Evolutionary conservation across 805 yeast genomes (phyloP).

Genomic region (Candida odintsovae): DNA sequence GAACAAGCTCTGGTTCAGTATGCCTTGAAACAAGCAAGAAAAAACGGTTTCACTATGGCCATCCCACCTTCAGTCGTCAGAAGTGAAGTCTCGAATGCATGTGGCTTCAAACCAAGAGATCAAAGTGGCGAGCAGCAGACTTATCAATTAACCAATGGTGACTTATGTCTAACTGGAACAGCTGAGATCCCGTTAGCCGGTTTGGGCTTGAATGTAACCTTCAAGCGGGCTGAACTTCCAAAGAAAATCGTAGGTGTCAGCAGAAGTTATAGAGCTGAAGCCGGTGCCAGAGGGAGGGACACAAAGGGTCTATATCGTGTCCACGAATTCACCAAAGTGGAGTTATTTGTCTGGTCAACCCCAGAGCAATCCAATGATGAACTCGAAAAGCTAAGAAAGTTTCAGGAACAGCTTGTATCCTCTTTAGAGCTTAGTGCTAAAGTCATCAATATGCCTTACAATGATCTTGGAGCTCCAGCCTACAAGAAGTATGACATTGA

Average conservation of each 20-base stretch:
- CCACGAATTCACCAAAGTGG: constrained; percentile 95
- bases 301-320: constrained; percentile 90
- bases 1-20: constrained; percentile 89
- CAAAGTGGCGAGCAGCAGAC: constrained; percentile 81
- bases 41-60: constrained; percentile 61
- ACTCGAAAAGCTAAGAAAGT: constrained; percentile 51
- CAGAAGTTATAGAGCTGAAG: constrained; percentile 90
- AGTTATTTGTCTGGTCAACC: constrained; percentile 71
- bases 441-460: constrained; percentile 81
- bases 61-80: constrained; percentile 85
- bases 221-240: constrained; percentile 43
- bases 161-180: constrained; percentile 78
- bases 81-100: constrained; percentile 71
- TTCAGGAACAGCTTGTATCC: constrained; percentile 60
- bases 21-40: constrained; percentile 61
- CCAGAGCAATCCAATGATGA: constrained; percentile 40
- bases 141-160: constrained; percentile 51
- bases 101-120: constrained; percentile 94
- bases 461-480: constrained; percentile 93
- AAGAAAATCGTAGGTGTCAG: constrained; percentile 70
- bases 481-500: constrained; percentile 88
- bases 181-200: constrained; percentile 96
- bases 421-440: constrained; percentile 76
- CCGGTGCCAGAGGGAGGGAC: constrained; percentile 93
- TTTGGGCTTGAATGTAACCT: constrained; percentile 46